These are phyloP conservation scores for Saksenaea vasiformis DNA, from an alignment of 371 early-diverging fungal species.

Conservation along the genomic window DNA sequence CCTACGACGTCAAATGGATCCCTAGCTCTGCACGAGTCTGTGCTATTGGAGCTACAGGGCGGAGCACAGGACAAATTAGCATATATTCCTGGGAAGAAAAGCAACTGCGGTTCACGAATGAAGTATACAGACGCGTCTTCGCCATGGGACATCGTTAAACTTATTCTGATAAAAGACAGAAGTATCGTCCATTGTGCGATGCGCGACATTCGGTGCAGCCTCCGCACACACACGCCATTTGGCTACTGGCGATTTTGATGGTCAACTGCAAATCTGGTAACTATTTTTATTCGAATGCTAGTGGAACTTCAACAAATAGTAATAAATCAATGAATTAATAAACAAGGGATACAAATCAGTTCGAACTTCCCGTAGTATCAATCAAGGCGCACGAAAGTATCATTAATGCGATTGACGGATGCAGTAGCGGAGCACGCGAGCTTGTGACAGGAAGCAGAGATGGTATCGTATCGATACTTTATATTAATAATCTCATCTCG, in stretches of 20 bases:
- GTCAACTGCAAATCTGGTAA: conserved; percentile 66
- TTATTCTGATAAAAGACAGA: conserved; percentile 27
- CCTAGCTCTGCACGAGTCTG: conserved; percentile 72
- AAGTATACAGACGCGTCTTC: conserved; percentile 32
- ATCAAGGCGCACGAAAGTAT: conserved; percentile 74
- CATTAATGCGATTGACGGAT: conserved; percentile 77
- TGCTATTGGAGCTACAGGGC: conserved; percentile 67
- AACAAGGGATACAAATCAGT: conserved; percentile 69
- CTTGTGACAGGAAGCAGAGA: conserved; percentile 78
- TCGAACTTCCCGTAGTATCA: conserved; percentile 60
- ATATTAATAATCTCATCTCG: neutral
- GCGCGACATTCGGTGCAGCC: conserved; percentile 68
- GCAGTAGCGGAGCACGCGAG: conserved; percentile 67
- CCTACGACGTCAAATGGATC: conserved; percentile 64
- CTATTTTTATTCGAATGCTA: neutral
- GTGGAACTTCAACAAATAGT: neutral
- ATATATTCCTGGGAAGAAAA: conserved; percentile 59
- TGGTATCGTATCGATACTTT: conserved; percentile 37
- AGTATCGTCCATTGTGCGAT: conserved; percentile 63
- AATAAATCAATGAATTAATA: neutral
- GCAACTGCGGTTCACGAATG: conserved; percentile 42
- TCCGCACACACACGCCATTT: conserved; percentile 57
- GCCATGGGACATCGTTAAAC: neutral
- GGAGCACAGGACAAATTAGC: conserved; percentile 68
- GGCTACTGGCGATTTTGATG: conserved; percentile 80